Conservation (phyloP, 495 filamentous ascomycete genomes). For the Sordaria brevicollis region DNA sequence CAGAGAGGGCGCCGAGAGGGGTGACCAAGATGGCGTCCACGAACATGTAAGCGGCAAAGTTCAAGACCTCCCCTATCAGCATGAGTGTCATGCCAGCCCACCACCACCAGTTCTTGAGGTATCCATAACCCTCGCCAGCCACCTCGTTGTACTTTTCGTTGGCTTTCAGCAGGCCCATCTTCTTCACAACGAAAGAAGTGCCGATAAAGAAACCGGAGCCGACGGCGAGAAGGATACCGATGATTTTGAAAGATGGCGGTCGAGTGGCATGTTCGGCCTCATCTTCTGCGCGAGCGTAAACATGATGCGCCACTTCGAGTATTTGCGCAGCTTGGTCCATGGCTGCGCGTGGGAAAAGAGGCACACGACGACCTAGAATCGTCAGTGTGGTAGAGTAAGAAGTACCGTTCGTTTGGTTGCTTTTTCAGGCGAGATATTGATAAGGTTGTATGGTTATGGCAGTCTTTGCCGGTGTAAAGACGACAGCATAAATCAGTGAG, state of each 20-base stretch:
- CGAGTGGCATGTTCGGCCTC: conserved; percentile 11
- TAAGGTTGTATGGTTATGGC: background rate
- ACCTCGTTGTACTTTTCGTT: conserved; percentile 96
- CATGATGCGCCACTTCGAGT: conserved; percentile 28
- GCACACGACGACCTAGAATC: conserved; percentile 12
- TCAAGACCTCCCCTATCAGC: conserved; percentile 95
- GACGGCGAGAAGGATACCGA: conserved; percentile 81
- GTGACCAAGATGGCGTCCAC: conserved; percentile 96
- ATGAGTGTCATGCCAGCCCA: conserved; percentile 95
- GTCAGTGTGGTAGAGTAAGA: background rate
- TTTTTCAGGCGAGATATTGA: background rate
- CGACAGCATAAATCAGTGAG: conserved; percentile 2
- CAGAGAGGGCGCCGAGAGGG: conserved; percentile 85
- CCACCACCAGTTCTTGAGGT: conserved; percentile 93
- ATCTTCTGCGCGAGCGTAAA: conserved; percentile 31
- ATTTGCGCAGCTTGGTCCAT: conserved; percentile 33
- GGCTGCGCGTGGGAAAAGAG: conserved; percentile 6
- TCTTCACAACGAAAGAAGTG: conserved; percentile 91
- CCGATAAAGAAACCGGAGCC: conserved; percentile 91
- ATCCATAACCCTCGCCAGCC: conserved; percentile 94
- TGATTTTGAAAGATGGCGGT: conserved; percentile 60
- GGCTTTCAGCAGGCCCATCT: conserved; percentile 78
- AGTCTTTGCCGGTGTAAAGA: background rate
- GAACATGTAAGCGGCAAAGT: conserved; percentile 95
- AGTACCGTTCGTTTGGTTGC: background rate